A percentile compares a stretch with the other conserved stretches of the same genome.
Evolutionary conservation across 257 asterid species (phyloP).

Genomic region (Dorcoceras hygrometricum): DNA sequence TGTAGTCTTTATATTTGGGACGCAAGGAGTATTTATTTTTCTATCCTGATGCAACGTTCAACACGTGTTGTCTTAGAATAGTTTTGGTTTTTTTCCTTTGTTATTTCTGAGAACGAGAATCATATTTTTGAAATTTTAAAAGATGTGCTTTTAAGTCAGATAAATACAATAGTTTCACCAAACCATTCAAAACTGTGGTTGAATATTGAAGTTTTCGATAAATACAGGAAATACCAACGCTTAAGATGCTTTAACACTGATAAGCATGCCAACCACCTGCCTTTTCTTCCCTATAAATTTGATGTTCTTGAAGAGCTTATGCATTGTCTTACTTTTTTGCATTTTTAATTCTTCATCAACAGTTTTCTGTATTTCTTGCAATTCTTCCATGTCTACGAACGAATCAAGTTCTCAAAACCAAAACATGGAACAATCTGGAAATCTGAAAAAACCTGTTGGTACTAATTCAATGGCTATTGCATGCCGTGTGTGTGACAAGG

Average conservation of each 20-base stretch:
- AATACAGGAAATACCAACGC: slow-evolving; percentile 18
- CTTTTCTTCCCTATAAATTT: slow-evolving; percentile 30
- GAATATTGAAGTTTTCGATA: slow-evolving; percentile 29
- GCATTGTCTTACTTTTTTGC: slow-evolving; percentile 22
- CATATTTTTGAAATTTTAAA: slow-evolving; percentile 18
- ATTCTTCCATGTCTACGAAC: slow-evolving; percentile 28
- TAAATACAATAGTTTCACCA: slow-evolving; percentile 32
- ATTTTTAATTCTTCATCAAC: neutral
- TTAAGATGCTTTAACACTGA: slow-evolving; percentile 26
- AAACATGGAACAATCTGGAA: slow-evolving; percentile 21
- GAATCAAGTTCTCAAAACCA: slow-evolving; percentile 22
- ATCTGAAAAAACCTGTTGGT: slow-evolving; percentile 14
- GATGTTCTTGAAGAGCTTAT: slow-evolving; percentile 18
- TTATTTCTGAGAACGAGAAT: slow-evolving; percentile 17
- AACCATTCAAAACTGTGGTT: slow-evolving; percentile 19
- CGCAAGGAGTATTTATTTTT: too few species aligned
- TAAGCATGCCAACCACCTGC: slow-evolving; percentile 27
- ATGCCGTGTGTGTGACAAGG: slow-evolving; percentile 35
- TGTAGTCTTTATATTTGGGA: too few species aligned
- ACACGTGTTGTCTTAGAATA: neutral
- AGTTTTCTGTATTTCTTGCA: slow-evolving; percentile 7
- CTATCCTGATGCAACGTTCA: slow-evolving; percentile 20
- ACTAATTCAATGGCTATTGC: slow-evolving; percentile 23
- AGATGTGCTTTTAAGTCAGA: slow-evolving; percentile 30
- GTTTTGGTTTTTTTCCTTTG: neutral